Conservation (phyloP, 257 asterid genomes). For the Scutellaria galericulata region DNA sequence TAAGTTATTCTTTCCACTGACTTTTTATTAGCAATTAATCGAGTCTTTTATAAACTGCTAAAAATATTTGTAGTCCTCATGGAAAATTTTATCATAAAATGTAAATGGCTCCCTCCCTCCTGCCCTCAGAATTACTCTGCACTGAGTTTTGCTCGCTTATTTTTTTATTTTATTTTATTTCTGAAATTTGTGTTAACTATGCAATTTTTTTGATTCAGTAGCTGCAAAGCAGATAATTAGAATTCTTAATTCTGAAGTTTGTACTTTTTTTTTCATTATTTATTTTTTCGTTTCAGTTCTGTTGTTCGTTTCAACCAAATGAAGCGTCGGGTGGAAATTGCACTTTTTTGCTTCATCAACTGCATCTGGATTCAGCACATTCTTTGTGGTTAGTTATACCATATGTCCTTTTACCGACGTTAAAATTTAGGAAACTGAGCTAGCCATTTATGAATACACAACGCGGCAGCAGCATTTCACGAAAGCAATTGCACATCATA, state of each 20-base stretch:
- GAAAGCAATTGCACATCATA: not conserved
- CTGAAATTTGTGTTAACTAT: not conserved
- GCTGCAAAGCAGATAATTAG: not conserved
- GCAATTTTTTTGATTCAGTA: not conserved
- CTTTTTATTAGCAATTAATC: conserved; percentile 7
- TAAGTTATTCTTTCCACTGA: not conserved
- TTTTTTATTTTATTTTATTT: not conserved
- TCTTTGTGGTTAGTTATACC: conserved; percentile 58
- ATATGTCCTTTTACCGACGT: conserved; percentile 1
- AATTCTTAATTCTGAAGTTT: conserved; percentile 7
- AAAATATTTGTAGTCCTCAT: not conserved
- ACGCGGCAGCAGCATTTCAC: conserved; percentile 13
- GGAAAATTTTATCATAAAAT: not conserved
- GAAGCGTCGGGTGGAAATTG: conserved; percentile 52
- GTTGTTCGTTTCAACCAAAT: conserved; percentile 44
- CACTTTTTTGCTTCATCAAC: conserved; percentile 50
- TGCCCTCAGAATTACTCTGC: not conserved
- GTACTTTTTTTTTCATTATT: conserved; percentile 11
- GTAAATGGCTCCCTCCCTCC: not conserved
- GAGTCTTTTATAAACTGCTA: not conserved
- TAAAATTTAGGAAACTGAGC: conserved; percentile 3
- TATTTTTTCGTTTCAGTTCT: conserved; percentile 39
- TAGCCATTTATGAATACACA: conserved; percentile 4
- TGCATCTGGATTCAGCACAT: conserved; percentile 55
- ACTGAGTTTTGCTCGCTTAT: not conserved